phyloP scores from a whole-genome alignment of 306 rosid genomes.

The Hippophae gyantsensis region DNA sequence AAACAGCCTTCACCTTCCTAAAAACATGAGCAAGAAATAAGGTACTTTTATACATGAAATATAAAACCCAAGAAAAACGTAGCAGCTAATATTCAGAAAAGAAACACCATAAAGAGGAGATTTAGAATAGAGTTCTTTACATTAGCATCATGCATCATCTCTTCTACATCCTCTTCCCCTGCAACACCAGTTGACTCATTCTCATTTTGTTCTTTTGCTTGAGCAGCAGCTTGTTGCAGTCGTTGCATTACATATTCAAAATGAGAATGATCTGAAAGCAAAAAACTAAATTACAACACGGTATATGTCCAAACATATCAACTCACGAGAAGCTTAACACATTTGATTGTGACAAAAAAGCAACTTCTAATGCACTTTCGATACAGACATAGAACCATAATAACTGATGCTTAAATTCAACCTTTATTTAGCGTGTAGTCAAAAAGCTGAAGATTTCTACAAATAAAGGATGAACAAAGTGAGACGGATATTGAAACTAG shows the following conservation, averaged over 20 bases:
- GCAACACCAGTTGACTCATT: slow-evolving; percentile 34
- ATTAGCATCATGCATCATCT: slow-evolving; percentile 24
- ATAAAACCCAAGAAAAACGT: background rate
- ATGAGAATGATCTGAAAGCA: slow-evolving; percentile 46
- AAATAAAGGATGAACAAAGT: too few relatives aligned
- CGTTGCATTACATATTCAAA: slow-evolving; percentile 43
- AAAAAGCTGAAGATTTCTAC: too few relatives aligned
- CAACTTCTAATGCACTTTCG: too few relatives aligned
- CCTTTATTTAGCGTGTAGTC: too few relatives aligned
- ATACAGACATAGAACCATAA: too few relatives aligned
- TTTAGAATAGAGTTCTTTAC: slow-evolving; percentile 30
- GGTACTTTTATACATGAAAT: too few relatives aligned
- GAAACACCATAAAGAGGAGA: slow-evolving; percentile 15
- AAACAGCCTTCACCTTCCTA: too few relatives aligned
- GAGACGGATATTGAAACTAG: too few relatives aligned
- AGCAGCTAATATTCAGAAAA: background rate
- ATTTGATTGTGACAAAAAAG: too few relatives aligned
- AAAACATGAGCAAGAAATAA: too few relatives aligned
- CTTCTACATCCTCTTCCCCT: slow-evolving; percentile 34
- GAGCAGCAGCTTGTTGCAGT: slow-evolving; percentile 46
- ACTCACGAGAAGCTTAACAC: background rate
- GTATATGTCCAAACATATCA: background rate
- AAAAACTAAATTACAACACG: background rate
- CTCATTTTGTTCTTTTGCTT: slow-evolving; percentile 37
- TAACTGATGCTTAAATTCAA: too few relatives aligned